These are phyloP conservation scores for Aeschynomene evenia DNA, from an alignment of 306 rosid species.

Conservation along the genomic window DNA sequence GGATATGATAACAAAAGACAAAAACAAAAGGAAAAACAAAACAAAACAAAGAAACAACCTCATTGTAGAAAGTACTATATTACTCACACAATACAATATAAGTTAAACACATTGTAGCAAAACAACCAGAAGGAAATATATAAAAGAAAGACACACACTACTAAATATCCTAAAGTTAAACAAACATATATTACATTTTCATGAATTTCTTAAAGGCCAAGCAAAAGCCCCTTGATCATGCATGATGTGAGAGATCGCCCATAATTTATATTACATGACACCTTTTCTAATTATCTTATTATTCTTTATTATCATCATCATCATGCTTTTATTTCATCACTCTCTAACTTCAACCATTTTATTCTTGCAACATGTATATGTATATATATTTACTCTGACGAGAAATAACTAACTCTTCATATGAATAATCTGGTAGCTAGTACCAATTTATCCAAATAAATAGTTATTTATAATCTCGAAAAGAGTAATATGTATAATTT, in stretches of 20 bases:
- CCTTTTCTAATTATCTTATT: not conserved
- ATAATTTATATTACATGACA: conserved; percentile 19
- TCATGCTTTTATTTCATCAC: no score
- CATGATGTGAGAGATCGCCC: conserved; percentile 34
- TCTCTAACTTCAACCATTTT: not conserved
- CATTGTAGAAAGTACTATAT: not conserved
- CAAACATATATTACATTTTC: conserved; percentile 1
- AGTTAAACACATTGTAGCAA: no score
- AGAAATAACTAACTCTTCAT: no score
- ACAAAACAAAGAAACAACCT: not conserved
- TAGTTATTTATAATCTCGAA: no score
- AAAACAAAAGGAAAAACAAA: not conserved
- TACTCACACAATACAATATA: not conserved
- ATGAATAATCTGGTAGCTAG: no score
- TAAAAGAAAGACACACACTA: not conserved
- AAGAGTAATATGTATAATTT: no score
- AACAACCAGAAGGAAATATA: not conserved
- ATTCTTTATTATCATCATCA: no score
- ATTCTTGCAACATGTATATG: not conserved
- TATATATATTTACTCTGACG: no score
- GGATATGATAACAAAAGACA: not conserved
- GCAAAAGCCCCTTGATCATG: conserved; percentile 26
- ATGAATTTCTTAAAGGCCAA: conserved; percentile 23
- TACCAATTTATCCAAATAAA: no score
- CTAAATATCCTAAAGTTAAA: not conserved